phyloP scores from a whole-genome alignment of 768 basidiomycete genomes.

The Auriscalpium vulgare region DNA sequence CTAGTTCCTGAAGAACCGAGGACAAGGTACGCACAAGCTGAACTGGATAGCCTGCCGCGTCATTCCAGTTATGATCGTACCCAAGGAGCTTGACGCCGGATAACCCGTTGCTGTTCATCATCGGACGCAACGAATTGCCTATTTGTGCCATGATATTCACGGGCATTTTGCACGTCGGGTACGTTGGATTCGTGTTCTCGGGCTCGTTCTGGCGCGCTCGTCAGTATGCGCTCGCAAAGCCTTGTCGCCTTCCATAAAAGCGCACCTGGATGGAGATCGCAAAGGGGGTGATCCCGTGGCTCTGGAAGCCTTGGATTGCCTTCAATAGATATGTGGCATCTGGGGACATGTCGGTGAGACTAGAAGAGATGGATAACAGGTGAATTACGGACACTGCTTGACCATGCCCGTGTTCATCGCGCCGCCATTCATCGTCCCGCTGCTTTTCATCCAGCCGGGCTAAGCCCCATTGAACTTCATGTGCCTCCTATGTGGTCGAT shows the following conservation, averaged over 20 bases:
- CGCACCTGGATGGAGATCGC: slow-evolving; percentile 46
- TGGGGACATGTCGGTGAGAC: slow-evolving; percentile 11
- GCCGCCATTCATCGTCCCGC: slow-evolving; percentile 54
- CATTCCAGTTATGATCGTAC: slow-evolving; percentile 66
- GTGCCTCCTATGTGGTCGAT: slow-evolving; percentile 21
- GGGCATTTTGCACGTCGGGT: slow-evolving; percentile 51
- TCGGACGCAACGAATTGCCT: slow-evolving; percentile 40
- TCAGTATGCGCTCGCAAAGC: not conserved
- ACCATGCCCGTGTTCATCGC: slow-evolving; percentile 31
- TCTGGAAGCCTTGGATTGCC: slow-evolving; percentile 54
- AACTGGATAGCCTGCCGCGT: slow-evolving; percentile 55
- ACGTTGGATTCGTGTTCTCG: slow-evolving; percentile 33
- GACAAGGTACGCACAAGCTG: slow-evolving; percentile 33
- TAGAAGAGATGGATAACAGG: slow-evolving; percentile 5
- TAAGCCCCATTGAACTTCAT: not conserved
- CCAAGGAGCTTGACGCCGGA: slow-evolving; percentile 50
- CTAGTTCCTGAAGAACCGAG: not conserved
- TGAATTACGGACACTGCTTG: slow-evolving; percentile 24
- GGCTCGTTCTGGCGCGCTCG: slow-evolving; percentile 35
- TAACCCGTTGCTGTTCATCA: slow-evolving; percentile 52
- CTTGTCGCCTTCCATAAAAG: not conserved
- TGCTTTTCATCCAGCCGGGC: slow-evolving; percentile 70
- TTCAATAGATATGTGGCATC: slow-evolving; percentile 45
- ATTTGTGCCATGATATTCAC: slow-evolving; percentile 45
- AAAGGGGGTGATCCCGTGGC: slow-evolving; percentile 46